A percentile compares a stretch with the other conserved stretches of the same genome.
phyloP scores from a whole-genome alignment of 805 yeast genomes.

The Tetrapisispora taiwanensis region DNA sequence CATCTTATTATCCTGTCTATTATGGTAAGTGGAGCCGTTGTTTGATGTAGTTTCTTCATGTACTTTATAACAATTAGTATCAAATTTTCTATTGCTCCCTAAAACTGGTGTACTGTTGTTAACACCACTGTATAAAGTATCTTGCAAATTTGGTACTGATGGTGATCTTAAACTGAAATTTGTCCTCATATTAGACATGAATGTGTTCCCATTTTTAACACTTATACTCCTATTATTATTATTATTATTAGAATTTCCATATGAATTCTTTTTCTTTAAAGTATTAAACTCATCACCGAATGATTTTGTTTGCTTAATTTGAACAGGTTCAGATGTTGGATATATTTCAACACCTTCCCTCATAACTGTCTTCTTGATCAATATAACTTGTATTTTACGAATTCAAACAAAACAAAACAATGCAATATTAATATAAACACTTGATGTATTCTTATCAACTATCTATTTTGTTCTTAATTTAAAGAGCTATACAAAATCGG shows the following conservation, averaged over 20 bases:
- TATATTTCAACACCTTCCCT: background rate
- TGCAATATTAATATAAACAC: too few relatives aligned
- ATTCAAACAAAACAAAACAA: background rate
- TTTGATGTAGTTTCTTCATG: background rate
- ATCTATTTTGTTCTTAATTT: too few relatives aligned
- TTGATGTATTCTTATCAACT: too few relatives aligned
- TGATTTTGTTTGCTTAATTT: background rate
- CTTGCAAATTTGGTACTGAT: slow-evolving; percentile 13
- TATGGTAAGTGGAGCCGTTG: too few relatives aligned
- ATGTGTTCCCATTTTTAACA: background rate
- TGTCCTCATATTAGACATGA: background rate
- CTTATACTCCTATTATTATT: background rate
- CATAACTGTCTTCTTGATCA: background rate
- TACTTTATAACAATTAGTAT: background rate
- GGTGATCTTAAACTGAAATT: slow-evolving; percentile 9
- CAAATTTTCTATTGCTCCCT: background rate
- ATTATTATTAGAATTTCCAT: background rate
- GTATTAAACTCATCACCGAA: background rate
- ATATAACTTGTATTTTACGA: background rate
- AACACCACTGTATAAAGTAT: slow-evolving; percentile 1
- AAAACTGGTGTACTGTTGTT: slow-evolving; percentile 8
- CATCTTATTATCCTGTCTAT: background rate
- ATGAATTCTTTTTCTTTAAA: background rate
- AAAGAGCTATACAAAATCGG: too few relatives aligned
- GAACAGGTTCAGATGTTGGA: background rate